Conservation (phyloP, 2,329 filamentous ascomycete genomes). For the Coniochaeta hoffmannii region DNA sequence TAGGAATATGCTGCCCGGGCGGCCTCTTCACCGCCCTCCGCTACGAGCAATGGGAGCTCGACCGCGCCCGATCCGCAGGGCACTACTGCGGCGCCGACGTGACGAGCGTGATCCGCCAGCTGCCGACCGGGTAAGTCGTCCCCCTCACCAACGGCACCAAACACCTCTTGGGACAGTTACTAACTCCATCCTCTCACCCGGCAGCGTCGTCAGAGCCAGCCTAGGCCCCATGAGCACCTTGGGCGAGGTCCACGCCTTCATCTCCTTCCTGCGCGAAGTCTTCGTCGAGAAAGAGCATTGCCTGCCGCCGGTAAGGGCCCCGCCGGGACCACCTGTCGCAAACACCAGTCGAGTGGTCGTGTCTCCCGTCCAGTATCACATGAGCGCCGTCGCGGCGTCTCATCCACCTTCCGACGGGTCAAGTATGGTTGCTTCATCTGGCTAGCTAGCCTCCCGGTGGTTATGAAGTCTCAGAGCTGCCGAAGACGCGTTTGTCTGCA, state of each 20-base stretch:
- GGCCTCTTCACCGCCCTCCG: slow-evolving; percentile 38
- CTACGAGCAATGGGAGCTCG: slow-evolving; percentile 47
- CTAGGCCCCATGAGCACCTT: slow-evolving; percentile 55
- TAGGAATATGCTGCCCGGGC: slow-evolving; percentile 40
- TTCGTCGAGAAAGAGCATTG: slow-evolving; percentile 21
- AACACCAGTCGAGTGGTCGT: neutral
- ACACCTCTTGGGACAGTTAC: neutral
- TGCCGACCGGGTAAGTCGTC: slow-evolving; percentile 41
- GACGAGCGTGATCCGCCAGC: slow-evolving; percentile 43
- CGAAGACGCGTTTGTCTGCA: too few species aligned
- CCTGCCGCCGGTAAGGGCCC: too few species aligned
- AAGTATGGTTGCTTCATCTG: neutral
- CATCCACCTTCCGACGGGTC: neutral
- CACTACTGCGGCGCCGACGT: slow-evolving; percentile 50
- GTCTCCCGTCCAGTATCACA: neutral
- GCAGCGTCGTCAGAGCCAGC: slow-evolving; percentile 51
- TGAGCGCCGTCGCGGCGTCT: neutral
- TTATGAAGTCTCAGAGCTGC: too few species aligned
- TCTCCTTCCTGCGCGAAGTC: slow-evolving; percentile 35
- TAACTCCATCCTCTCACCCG: neutral
- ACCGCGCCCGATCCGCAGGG: slow-evolving; percentile 45
- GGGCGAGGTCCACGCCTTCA: slow-evolving; percentile 42
- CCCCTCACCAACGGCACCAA: neutral
- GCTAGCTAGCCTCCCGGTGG: neutral
- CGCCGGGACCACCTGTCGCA: neutral